Base-by-base conservation (phyloP, 2,329 filamentous ascomycete species). In the Xylariaceae sp. region DNA sequence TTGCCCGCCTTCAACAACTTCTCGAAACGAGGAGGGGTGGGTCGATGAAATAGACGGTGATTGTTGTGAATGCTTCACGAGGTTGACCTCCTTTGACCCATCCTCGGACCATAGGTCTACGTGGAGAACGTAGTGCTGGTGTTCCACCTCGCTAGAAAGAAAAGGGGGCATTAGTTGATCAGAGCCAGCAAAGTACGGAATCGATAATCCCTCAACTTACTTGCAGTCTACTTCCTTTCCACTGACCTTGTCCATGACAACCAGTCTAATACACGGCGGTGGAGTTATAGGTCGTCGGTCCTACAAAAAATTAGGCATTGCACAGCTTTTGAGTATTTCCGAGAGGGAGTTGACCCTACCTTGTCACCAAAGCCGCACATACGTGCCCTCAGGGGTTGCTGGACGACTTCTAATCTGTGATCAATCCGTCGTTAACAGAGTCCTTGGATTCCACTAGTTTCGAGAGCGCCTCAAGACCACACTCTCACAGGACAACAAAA, bases 291-390 rank as follows among this genome's bases (percentile, higher is more conserved):
- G 94, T 64, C 94, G 84, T 65, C 94, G 89, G 74, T 99, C 94
- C 89, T 96, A 69, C 58, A 55, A 23, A 37, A 45, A 61, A 62
- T 62, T 49, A 53, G 18, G 23, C 51, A 65, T n/a, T 47, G 59
- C 18, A 51, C 37, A n/a, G 50, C 23, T 65, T 45, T 55, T 37
- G 58, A 48, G 8, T 13, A 55, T 53, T 17, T 56, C 55, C 50
- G 56, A 55, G 34, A 51, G 42, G 56, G 60, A 58, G 48, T 68
- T 77, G 23, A 30, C 23, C 23, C 23, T 76, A 94, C 90, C 83
- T 97, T 99, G 78, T 99, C 94, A 63, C 94, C 94, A 77, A 97
- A 99, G 6, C 94, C 94, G 77, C 94, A 99, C 94, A 97, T 97
- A 62, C 94, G 89, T 65, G 94, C 94, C 68, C 94, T 86, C 68